Base-by-base conservation (phyloP, 495 filamentous ascomycete species). In the Parathielavia appendiculata region DNA sequence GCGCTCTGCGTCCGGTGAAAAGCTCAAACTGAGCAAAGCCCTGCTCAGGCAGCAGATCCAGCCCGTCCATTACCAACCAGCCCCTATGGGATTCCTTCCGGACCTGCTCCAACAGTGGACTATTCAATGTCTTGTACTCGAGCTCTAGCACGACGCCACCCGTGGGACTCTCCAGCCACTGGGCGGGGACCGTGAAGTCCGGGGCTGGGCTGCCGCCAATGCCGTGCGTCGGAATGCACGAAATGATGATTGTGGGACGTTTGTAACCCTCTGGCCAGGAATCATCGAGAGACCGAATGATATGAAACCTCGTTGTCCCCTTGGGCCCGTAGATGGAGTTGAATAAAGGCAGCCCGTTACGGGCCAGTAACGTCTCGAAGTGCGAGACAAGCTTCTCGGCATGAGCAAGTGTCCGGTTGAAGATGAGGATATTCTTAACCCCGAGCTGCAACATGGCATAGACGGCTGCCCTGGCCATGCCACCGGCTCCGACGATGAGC, bases 1-100 rank as follows among this genome's bases (percentile, higher is more conserved):
- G 88, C 3, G 88, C 87, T 65, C 86, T 79, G 23, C 86, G 73
- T 19, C 86, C 88, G 10, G 86, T 87, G 69, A 90, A 86, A 38
- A 90, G 67, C 68, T 90, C 87, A 64, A 89, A 90, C 63, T 89
- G 86, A 6, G 87, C 86, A 70, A 86, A 88, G 7, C 85, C 87
- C 65, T 89, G 86, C 63, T 91, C 88, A 8, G 83, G 84, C 4
- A 91, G 74, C 30, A 90, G 77, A 63, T 90, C 87, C 20, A 90
- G 70, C 2, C 86, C 86, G 67, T 89, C 86, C 51, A 88, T 81
- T 13, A 84, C 73, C 4, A 89, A 82, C 86, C 86, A 91, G 5
- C 82, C 83, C 49, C 76, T 77, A 26, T 81, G 79, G 1, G 84
- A 83, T 59, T 83, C 79, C 45, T 71, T 76, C 19, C 84, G 76